Evolutionary conservation across 441 rosid genomes (phyloP).

Genomic region (Sinapis alba): DNA sequence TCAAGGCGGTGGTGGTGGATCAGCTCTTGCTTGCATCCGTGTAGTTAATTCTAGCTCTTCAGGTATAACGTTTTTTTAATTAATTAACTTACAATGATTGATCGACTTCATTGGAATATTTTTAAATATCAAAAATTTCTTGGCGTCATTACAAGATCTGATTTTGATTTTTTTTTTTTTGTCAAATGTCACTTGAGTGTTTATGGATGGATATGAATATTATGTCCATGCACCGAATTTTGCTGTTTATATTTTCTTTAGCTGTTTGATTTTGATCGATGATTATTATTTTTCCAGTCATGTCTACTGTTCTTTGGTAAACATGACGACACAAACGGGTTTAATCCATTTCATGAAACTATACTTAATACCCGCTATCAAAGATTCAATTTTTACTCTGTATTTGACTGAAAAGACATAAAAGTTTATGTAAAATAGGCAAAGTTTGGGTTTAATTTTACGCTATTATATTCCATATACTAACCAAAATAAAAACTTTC

Average conservation of each 20-base stretch:
- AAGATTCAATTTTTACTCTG: background rate
- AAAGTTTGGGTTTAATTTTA: background rate
- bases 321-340: conserved; percentile 23
- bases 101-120: background rate
- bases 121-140: background rate
- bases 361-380: background rate
- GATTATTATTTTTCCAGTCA: background rate
- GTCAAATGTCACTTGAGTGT: background rate
- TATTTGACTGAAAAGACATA: background rate
- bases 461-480: background rate
- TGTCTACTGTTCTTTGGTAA: conserved; percentile 26
- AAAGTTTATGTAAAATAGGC: background rate
- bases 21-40: conserved; percentile 29
- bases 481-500: no score
- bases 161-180: background rate
- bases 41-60: conserved; percentile 35
- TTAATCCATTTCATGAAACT: conserved; percentile 7
- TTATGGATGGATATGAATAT: background rate
- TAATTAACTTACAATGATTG: background rate
- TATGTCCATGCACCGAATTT: conserved; percentile 9
- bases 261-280: conserved; percentile 13
- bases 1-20: conserved; percentile 13
- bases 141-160: background rate
- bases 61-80: conserved; percentile 16
- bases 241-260: background rate